phyloP scores from a whole-genome alignment of 176 grass and related monocot species.

The Echinochloa phyllopogon region DNA sequence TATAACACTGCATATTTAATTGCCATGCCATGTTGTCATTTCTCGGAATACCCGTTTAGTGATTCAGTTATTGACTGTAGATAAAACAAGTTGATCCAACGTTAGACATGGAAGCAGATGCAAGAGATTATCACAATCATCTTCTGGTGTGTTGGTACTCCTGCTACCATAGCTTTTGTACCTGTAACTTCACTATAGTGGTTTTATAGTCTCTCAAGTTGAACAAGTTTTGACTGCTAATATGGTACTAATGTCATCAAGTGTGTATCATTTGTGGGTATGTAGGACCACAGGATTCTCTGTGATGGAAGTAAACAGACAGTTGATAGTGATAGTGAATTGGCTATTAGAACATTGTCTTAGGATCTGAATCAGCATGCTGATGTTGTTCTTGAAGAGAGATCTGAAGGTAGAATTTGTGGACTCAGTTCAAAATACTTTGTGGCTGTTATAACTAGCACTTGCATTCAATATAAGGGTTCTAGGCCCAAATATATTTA shows the following conservation, averaged over 20 bases:
- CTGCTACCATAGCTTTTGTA: slow-evolving; percentile 17
- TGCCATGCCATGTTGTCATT: slow-evolving; percentile 17
- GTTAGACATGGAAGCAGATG: slow-evolving; percentile 94
- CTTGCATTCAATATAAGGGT: background rate
- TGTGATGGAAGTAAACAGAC: slow-evolving; percentile 79
- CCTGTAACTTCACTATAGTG: slow-evolving; percentile 22
- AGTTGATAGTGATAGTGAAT: slow-evolving; percentile 64
- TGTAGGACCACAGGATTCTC: slow-evolving; percentile 86
- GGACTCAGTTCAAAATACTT: slow-evolving; percentile 11
- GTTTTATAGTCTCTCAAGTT: slow-evolving; percentile 19
- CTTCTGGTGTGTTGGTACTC: slow-evolving; percentile 59
- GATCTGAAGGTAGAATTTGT: slow-evolving; percentile 61
- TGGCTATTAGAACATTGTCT: slow-evolving; percentile 74
- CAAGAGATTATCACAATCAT: slow-evolving; percentile 87
- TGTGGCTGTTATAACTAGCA: background rate
- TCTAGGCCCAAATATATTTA: background rate
- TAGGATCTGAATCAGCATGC: slow-evolving; percentile 98
- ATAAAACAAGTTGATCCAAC: slow-evolving; percentile 96
- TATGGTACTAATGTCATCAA: slow-evolving; percentile 9
- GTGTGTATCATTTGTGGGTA: slow-evolving; percentile 5
- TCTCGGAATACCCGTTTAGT: background rate
- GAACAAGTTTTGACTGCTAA: slow-evolving; percentile 12
- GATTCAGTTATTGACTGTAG: slow-evolving; percentile 52
- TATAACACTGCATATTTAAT: slow-evolving; percentile 24
- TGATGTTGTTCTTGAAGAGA: slow-evolving; percentile 94